Conservation (phyloP, 2,329 filamentous ascomycete species). For the Ceratocystis diversiconidia region DNA sequence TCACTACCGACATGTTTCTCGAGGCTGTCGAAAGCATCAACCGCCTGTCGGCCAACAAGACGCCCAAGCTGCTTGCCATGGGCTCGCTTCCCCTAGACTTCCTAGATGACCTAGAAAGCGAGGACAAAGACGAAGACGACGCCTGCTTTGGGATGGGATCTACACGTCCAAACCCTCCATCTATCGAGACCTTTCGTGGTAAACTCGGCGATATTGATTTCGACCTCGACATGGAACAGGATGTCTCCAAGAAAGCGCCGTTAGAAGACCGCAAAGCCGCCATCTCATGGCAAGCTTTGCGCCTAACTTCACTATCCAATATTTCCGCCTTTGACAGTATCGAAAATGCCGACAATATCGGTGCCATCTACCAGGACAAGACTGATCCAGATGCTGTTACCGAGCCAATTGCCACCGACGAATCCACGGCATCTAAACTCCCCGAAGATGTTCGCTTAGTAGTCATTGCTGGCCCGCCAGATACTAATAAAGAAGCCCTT, state of each 20-base stretch:
- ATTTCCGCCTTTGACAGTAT: slow-evolving; percentile 75
- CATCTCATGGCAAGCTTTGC: slow-evolving; percentile 79
- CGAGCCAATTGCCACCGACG: neutral
- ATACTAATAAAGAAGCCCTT: slow-evolving; percentile 49
- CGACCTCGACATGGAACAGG: slow-evolving; percentile 69
- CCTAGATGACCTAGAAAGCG: slow-evolving; percentile 41
- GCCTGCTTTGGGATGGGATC: neutral
- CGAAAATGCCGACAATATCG: slow-evolving; percentile 63
- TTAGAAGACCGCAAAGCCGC: slow-evolving; percentile 63
- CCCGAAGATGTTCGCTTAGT: slow-evolving; percentile 41
- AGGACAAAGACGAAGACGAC: slow-evolving; percentile 32
- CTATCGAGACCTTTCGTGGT: slow-evolving; percentile 40
- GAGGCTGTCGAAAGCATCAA: slow-evolving; percentile 52
- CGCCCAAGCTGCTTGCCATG: slow-evolving; percentile 52
- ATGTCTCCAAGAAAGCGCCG: slow-evolving; percentile 40
- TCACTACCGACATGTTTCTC: slow-evolving; percentile 54
- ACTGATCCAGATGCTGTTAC: slow-evolving; percentile 12
- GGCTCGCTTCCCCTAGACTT: slow-evolving; percentile 67
- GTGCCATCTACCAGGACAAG: slow-evolving; percentile 37
- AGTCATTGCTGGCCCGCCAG: slow-evolving; percentile 52
- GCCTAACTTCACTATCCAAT: slow-evolving; percentile 60
- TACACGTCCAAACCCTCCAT: neutral
- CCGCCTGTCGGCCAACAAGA: slow-evolving; percentile 55
- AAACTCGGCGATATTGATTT: slow-evolving; percentile 69
- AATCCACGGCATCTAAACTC: slow-evolving; percentile 22